Evolutionary conservation across 441 rosid genomes (phyloP).

Genomic region (Isatis lusitanica): DNA sequence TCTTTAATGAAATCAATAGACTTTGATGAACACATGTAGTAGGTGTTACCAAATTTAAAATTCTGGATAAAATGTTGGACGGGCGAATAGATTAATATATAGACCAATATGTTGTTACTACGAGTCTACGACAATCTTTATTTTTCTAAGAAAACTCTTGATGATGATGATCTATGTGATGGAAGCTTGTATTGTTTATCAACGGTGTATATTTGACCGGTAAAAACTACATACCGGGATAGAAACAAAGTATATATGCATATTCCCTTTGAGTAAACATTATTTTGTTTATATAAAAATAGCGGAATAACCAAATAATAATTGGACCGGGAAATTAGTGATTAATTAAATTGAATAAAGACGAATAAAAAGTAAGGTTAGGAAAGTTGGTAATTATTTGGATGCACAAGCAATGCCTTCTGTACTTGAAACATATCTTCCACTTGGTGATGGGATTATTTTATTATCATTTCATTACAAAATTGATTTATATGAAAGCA

Average conservation of each 20-base stretch:
- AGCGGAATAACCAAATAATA: background rate
- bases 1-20: slow-evolving; percentile 2
- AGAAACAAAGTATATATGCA: no score
- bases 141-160: background rate
- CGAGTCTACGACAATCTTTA: no score
- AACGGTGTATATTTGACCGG: background rate
- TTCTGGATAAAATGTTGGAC: background rate
- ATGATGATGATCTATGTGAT: background rate
- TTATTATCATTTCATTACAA: background rate
- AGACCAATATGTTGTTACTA: background rate
- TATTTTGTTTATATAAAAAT: no score
- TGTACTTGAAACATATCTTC: slow-evolving; percentile 49
- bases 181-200: background rate
- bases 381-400: slow-evolving; percentile 28
- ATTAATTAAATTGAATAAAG: background rate
- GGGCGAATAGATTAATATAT: background rate
- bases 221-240: no score
- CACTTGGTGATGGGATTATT: slow-evolving; percentile 30
- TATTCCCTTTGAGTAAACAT: no score
- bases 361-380: slow-evolving; percentile 15
- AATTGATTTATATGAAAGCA: background rate
- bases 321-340: background rate
- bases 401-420: slow-evolving; percentile 56
- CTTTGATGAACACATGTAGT: background rate
- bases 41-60: background rate